Base-by-base conservation (phyloP, 1,284 basidiomycete genomes). In the Marasmius fiardii region DNA sequence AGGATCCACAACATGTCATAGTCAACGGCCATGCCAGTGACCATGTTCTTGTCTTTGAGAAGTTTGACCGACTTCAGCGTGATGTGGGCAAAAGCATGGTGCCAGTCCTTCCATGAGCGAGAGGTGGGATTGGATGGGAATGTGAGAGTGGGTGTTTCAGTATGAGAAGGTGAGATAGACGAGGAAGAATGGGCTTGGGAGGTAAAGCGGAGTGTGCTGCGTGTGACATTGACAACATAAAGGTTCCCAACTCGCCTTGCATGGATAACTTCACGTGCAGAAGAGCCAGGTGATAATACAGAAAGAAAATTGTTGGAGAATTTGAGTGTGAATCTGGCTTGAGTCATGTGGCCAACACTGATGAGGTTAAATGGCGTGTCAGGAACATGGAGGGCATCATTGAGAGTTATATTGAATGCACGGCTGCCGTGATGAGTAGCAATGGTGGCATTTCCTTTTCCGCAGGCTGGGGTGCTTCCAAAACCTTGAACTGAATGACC, bases 31-130 rank as follows among this genome's bases (percentile, higher is more conserved):
- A 63, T 61, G 0, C 55, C 59, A 18, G 50, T 31, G 1, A 67
- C 55, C 21, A 58, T 50, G 8, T 61, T 55, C 5, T 49, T 37
- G 18, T 35, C 21, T 0, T 66, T 62, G 64, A 70, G 65, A 0
- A 58, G 44, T 24, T 59, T 48, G 1, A 68, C 45, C 3, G 47
- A 8, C 1, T 55, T 33, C 0, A 52, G 31, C 4, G 56, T 52
- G 2, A 64, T 54, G 45, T 69, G 65, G 1, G 63, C 65, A 51
- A 67, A 54, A 1, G 58, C 58, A 3, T 60, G 53, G 44, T 70
- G 65, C 3, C 68, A 58, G 8, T 59, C 43, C 6, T 63, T 63
- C 5, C 66, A 60, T 37, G 60, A 47, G 54, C 51, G 6, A 50
- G 34, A 16, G 57, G 58, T 8, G 61, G 58, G 53, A 31, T 31